Evolutionary conservation across 2,329 filamentous ascomycete genomes (phyloP).

Genomic region (Lecanicillium sp.): DNA sequence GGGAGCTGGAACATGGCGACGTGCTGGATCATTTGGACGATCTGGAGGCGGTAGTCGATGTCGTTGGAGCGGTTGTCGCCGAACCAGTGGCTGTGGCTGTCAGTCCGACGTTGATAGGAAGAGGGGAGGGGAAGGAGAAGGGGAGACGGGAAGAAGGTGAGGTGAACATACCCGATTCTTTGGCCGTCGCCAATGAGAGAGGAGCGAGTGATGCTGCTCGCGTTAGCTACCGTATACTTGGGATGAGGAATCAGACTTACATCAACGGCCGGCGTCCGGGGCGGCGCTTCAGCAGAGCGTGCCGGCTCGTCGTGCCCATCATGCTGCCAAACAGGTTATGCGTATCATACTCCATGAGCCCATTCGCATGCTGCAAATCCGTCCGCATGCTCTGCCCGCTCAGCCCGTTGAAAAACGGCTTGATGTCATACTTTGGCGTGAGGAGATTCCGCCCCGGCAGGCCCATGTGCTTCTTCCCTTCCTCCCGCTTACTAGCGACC

Average conservation of each 20-base stretch:
- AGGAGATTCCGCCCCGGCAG: slow-evolving; percentile 17
- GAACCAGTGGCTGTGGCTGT: slow-evolving; percentile 38
- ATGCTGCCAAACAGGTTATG: slow-evolving; percentile 66
- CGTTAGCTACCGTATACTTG: slow-evolving; percentile 56
- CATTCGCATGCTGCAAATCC: slow-evolving; percentile 61
- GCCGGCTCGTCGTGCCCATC: slow-evolving; percentile 59
- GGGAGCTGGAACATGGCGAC: slow-evolving; percentile 59
- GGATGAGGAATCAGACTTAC: slow-evolving; percentile 57
- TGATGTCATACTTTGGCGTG: slow-evolving; percentile 15
- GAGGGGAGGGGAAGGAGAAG: slow-evolving; percentile 38
- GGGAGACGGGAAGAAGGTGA: background rate
- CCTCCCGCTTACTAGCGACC: background rate
- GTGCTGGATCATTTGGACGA: slow-evolving; percentile 15
- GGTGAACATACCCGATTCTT: slow-evolving; percentile 37
- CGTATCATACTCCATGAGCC: slow-evolving; percentile 62
- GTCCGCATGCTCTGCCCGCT: slow-evolving; percentile 59
- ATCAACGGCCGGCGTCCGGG: slow-evolving; percentile 54
- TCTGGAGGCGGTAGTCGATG: slow-evolving; percentile 43
- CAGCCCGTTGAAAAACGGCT: slow-evolving; percentile 33
- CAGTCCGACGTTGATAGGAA: background rate
- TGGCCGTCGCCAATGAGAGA: slow-evolving; percentile 1
- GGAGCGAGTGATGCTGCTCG: slow-evolving; percentile 2
- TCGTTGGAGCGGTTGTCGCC: slow-evolving; percentile 52
- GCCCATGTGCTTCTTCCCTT: slow-evolving; percentile 15
- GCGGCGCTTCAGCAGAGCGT: slow-evolving; percentile 57